Evolutionary conservation across 129 eudicot species (phyloP).

Genomic region (Gnaphalium uliginosum): DNA sequence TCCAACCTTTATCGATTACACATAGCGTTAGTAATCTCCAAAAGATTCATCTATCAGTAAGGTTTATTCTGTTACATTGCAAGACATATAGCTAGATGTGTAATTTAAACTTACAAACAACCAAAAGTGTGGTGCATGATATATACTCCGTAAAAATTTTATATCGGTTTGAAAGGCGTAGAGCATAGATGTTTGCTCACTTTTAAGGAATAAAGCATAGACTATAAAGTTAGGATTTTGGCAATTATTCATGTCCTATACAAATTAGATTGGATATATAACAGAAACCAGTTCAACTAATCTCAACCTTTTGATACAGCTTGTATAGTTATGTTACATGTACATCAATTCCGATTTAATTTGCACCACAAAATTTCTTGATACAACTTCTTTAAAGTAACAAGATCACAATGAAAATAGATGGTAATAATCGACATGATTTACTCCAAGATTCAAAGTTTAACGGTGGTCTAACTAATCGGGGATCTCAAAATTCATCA

Average conservation of each 20-base stretch:
- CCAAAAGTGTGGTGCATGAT: background rate
- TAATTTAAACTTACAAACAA: background rate
- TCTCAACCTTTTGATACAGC: constrained; percentile 1
- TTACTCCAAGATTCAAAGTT: background rate
- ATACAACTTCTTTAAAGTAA: background rate
- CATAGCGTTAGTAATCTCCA: background rate
- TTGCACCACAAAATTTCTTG: background rate
- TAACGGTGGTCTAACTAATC: background rate
- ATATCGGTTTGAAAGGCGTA: background rate
- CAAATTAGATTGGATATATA: background rate
- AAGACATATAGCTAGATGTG: background rate
- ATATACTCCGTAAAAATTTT: background rate
- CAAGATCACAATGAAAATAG: background rate
- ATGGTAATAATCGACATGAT: background rate
- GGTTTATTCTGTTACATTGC: background rate
- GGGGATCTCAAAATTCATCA: background rate
- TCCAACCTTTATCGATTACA: too few species aligned
- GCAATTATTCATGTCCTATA: background rate
- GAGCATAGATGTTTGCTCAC: background rate
- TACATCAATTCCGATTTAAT: background rate
- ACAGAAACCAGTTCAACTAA: background rate
- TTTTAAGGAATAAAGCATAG: background rate
- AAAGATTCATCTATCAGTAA: background rate
- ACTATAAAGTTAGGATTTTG: background rate
- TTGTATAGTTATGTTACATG: constrained; percentile 7